Evolutionary conservation across 1,284 basidiomycete species (phyloP), one percentile per base, ranked within the genome.

Genomic region (Ceratobasidium sp.): DNA sequence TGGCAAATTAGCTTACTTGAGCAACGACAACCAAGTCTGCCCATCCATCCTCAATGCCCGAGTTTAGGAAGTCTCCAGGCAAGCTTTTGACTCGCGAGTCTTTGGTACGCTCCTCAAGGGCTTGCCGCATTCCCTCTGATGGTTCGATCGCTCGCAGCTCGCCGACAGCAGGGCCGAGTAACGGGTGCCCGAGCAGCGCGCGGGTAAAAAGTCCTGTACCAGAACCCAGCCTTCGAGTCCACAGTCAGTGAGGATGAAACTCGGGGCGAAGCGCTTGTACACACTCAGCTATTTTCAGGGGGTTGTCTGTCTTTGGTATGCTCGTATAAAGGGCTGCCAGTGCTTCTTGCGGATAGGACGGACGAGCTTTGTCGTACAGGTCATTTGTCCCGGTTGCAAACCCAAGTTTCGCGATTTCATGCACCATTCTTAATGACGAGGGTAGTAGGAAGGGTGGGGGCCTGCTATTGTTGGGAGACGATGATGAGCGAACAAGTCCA

Each of bases 201-300:
- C 92, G 87, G 27, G 92, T 93, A 81, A 93, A 94, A 63, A 94
- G 87, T 3, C 92, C 92, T 1, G 92, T 93, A 39, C 92, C 92
- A 29, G 75, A 72, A 19, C 76, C 78, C 48, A 46, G 89, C 82
- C 34, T 92, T 90, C 13, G 7, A 19, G 53, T 92, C 83, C 79
- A 49, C 90, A 91, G 77, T 27, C 34, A 56, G 13, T 66, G 34
- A 73, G 62, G 34, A 22, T 62, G 11, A 62, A 31, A 65, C 34
- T 9, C 39, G 13, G 34, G 8, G 31, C 27, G 29, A 66, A 39
- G 8, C 49, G 13, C 8, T 46, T 39, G 8, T 51, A 81, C 88
- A 76, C 78, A 92, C 92, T 93, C 92, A 74, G 89, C 87, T 43
- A 93, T 82, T 74, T 91, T 90, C 13, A 91, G 79, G 1, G 85